Evolutionary conservation across 129 eudicot species (phyloP), one percentile per base, ranked within the genome.

Genomic region (Sambucus nigra): DNA sequence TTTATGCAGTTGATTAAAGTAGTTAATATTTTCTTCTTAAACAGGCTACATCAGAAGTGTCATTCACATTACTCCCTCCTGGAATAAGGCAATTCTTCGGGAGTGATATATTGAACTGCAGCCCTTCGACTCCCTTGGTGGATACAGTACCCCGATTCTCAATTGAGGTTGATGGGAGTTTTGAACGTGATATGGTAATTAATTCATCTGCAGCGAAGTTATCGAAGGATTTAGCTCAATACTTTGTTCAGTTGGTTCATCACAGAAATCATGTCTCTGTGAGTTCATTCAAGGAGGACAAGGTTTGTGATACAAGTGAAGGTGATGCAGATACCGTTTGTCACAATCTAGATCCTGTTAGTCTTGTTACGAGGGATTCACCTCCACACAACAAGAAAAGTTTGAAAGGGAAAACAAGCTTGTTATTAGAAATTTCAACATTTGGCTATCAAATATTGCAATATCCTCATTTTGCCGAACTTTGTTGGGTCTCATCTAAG

Each of bases 401-500:
- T 49, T 70, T 64, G 38, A 91, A 74, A 70, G 94, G 89, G 38
- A 86, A 73, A 67, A 82, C 99, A 48, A 76, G 26, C 60, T 72
- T 91, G 81, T 21, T 72, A 41, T 54, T 72, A 15, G 99, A 94
- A 13, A 82, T 91, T 49, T 60, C 83, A 58, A 66, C 95, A 31
- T 69, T 91, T 28, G 99, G 99, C 40, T 77, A 76, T 66, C 99
- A 91, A 67, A 82, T 91, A 53, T 66, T 91, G 68, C 74, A 72
- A 39, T 82, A 91, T 73, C 95, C 95, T 33, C 94, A 91, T 64
- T 91, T 91, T 72, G 89, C 99, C 24, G 99, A 91, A 66, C 94
- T 91, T 72, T 91, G 99, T 77, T 91, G 99, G 99, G 78, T 82
- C 20, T 85, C 99, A 57, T 91, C 99, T 7, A 91, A 91, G 78